Evolutionary conservation across 805 yeast species (phyloP), one percentile per base, ranked within the genome.

Genomic region (Saccharomycopsis capsularis): DNA sequence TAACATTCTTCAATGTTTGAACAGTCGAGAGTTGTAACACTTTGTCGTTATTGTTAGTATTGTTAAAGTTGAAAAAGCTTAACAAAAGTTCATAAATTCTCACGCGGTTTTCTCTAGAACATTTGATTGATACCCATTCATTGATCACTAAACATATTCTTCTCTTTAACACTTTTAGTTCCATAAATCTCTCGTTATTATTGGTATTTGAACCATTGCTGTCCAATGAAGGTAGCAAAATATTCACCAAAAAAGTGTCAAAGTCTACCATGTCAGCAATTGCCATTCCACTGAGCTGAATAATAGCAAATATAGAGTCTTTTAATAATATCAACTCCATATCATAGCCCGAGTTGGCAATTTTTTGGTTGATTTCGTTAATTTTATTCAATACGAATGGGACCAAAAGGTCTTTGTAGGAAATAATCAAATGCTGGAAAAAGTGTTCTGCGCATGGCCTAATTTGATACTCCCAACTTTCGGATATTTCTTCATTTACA

Each of bases 361-460:
- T 59, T 19, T 64, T 56, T n/a, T 56, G 59, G 3, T 63, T 55
- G 29, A 67, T 62, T 23, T 69, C 73, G 44, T 60, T 59, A 42
- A 88, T 79, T 56, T 80, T 82, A 47, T 72, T 71, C 57, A 85
- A 63, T 4, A 88, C 71, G 54, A 76, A 78, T 15, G 61, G 83
- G 53, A 65, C 68, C 35, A 84, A 65, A 3, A 72, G 62, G 16
- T 73, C 78, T 44, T 80, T 79, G 65, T 82, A 87, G 52, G 74
- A 73, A 42, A 72, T 70, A 35, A 86, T 76, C 54, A 90, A 65
- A 59, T 84, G 93, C 56, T 82, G 85, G 60, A 81, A 89, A 56
- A 88, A 80, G 60, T 81, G 81, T 57, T 87, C 95, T 0, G 95
- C 88, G 65, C 96, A 87, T 3, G 91, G 88, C 49, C 95, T 71